Base-by-base conservation (phyloP, 129 eudicot genomes). In the Centella asiatica region DNA sequence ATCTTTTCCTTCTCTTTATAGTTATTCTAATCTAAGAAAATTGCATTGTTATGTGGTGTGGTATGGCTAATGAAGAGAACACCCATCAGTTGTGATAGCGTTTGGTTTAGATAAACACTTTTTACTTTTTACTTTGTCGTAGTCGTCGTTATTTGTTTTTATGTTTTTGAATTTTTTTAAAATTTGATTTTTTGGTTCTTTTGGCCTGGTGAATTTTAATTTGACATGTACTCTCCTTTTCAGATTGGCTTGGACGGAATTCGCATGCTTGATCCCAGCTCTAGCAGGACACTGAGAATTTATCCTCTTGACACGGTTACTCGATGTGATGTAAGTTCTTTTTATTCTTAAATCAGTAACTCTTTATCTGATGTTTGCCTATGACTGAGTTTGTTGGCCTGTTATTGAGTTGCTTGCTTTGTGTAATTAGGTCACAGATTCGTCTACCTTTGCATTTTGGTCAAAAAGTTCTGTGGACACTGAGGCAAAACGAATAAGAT, bases 211-310 rank as follows among this genome's bases (percentile, higher is more conserved):
- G 44, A 2, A 14, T 18, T 24, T 14, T 14, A 17, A 17, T 39
- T 42, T n/a, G 33, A 26, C 26, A 6, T 61, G 48, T 61, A 13
- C 25, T 26, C 44, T 54, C 4, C 42, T 56, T 64, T 69, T 44
- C 77, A 86, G 97, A 79, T 90, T 69, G 95, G 97, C 64, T 77
- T 90, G 77, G 97, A 86, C 66, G 97, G 97, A 61, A 86, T 90
- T 54, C 77, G 82, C 44, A 40, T 86, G 68, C 83, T 90, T 74
- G 97, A 90, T 74, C 87, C 89, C 15, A 69, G 80, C 6, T 86
- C 93, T 34, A 76, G 77, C 68, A 66, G 87, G 62, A 86, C 70
- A 45, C 83, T 80, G 22, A 83, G 74, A 79, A 81, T 78, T 24
- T 90, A 83, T 79, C 75, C 86, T 5, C 88, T 90, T 44, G 97